A percentile compares a stretch with the other conserved stretches of the same genome.
Conservation (phyloP, 148 eudicot species). For the Oxyria digyna region DNA sequence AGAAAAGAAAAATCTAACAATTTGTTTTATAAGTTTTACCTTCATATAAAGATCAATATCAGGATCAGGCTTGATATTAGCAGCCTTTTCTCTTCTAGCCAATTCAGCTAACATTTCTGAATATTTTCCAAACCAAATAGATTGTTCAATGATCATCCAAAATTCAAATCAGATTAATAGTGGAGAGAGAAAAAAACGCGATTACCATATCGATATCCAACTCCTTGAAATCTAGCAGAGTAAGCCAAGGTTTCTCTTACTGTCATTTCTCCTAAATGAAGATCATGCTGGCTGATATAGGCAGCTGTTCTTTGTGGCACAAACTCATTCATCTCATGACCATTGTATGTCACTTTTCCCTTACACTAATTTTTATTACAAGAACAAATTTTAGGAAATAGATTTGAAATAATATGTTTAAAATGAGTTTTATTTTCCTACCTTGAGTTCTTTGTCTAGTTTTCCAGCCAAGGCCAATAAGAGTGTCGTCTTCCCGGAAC, state of each 20-base stretch:
- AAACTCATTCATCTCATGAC: slow-evolving; percentile 28
- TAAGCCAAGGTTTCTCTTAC: slow-evolving; percentile 35
- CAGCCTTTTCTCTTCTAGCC: slow-evolving; percentile 36
- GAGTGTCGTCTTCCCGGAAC: slow-evolving; percentile 41
- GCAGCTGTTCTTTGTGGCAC: slow-evolving; percentile 30
- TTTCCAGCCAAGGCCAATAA: slow-evolving; percentile 42
- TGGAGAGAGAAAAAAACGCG: not conserved
- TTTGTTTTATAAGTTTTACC: slow-evolving; percentile 9
- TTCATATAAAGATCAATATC: slow-evolving; percentile 41
- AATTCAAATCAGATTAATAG: too few relatives aligned
- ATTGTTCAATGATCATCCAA: too few relatives aligned
- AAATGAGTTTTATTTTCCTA: not conserved
- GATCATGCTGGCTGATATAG: slow-evolving; percentile 36
- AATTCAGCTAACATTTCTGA: slow-evolving; percentile 29
- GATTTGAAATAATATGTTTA: not conserved
- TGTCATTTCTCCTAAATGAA: slow-evolving; percentile 29
- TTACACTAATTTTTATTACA: slow-evolving; percentile 2
- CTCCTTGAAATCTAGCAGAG: slow-evolving; percentile 32
- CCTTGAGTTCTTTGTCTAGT: slow-evolving; percentile 28
- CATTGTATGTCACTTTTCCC: slow-evolving; percentile 24
- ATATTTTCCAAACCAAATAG: too few relatives aligned
- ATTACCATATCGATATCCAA: slow-evolving; percentile 24
- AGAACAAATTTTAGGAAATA: not conserved
- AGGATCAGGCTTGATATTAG: slow-evolving; percentile 29
- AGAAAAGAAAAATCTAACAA: not conserved